These are phyloP conservation scores for Aethionema arabicum DNA, from an alignment of 345 rosid species.

Conservation along the genomic window DNA sequence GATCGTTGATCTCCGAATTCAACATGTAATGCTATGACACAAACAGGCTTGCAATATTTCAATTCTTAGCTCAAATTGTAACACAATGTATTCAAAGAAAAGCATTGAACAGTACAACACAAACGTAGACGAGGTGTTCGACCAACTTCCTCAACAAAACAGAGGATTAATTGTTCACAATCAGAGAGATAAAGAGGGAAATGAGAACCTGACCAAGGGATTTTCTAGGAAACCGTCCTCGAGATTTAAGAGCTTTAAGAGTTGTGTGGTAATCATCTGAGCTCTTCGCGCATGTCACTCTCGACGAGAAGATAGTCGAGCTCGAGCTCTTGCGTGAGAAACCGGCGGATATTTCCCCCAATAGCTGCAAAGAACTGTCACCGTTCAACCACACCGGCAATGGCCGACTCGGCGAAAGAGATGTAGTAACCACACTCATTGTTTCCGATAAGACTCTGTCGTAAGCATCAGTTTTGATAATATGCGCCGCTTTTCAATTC, in stretches of 20 bases:
- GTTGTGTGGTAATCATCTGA: slow-evolving; percentile 86
- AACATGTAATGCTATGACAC: slow-evolving; percentile 85
- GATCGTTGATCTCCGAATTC: slow-evolving; percentile 73
- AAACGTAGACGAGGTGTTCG: slow-evolving; percentile 34
- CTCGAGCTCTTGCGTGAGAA: slow-evolving; percentile 15
- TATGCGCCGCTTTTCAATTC: background rate
- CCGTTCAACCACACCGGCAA: slow-evolving; percentile 13
- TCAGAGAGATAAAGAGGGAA: background rate
- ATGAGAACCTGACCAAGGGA: slow-evolving; percentile 81
- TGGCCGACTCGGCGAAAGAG: slow-evolving; percentile 35
- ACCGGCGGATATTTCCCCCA: background rate
- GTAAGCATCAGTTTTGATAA: background rate
- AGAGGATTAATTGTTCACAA: background rate
- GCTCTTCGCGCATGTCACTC: slow-evolving; percentile 45
- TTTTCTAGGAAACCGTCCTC: slow-evolving; percentile 78
- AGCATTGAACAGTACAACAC: no score
- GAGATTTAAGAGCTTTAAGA: slow-evolving; percentile 80
- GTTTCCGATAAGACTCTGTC: slow-evolving; percentile 21
- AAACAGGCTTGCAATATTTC: background rate
- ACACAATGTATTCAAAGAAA: no score
- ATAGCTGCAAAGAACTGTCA: slow-evolving; percentile 15
- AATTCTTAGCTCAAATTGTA: background rate
- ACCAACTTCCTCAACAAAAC: slow-evolving; percentile 12
- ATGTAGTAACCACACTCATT: slow-evolving; percentile 37
- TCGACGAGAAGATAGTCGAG: background rate